phyloP scores from a whole-genome alignment of 495 filamentous ascomycete species.

The Daldinia decipiens region DNA sequence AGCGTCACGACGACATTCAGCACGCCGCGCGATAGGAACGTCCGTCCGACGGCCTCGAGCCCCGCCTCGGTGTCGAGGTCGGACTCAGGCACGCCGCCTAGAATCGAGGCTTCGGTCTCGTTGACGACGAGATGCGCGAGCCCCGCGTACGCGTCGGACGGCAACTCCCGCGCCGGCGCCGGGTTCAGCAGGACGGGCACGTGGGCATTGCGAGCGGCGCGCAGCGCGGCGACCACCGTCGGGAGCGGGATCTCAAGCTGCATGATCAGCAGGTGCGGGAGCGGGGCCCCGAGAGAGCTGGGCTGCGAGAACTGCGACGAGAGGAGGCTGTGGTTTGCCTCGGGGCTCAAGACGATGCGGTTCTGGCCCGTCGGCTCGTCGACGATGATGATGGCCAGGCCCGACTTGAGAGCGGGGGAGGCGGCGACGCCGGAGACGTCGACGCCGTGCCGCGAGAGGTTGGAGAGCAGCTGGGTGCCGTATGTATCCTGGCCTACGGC shows the following conservation, averaged over 20 bases:
- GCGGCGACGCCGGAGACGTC: slow-evolving; percentile 65
- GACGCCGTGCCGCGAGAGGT: slow-evolving; percentile 69
- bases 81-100: slow-evolving; percentile 64
- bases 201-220: slow-evolving; percentile 58
- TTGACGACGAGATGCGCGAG: slow-evolving; percentile 89
- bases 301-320: slow-evolving; percentile 36
- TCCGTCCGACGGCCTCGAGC: slow-evolving; percentile 57
- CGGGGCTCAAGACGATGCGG: slow-evolving; percentile 81
- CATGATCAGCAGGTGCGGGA: slow-evolving; percentile 77
- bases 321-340: slow-evolving; percentile 73
- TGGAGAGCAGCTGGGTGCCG: slow-evolving; percentile 60
- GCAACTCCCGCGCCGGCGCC: slow-evolving; percentile 77
- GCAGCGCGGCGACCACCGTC: slow-evolving; percentile 74
- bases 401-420: slow-evolving; percentile 68
- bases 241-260: slow-evolving; percentile 86
- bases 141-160: slow-evolving; percentile 69
- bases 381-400: slow-evolving; percentile 87
- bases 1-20: slow-evolving; percentile 83
- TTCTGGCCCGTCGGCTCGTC: slow-evolving; percentile 82
- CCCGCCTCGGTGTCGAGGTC: slow-evolving; percentile 60
- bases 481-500: slow-evolving; percentile 79
- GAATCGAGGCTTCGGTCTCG: slow-evolving; percentile 85
- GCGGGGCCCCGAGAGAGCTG: slow-evolving; percentile 45
- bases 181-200: slow-evolving; percentile 83
- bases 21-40: slow-evolving; percentile 74